phyloP scores from a whole-genome alignment of 1,284 basidiomycete genomes.

The Cystobasidiaceae sp. region DNA sequence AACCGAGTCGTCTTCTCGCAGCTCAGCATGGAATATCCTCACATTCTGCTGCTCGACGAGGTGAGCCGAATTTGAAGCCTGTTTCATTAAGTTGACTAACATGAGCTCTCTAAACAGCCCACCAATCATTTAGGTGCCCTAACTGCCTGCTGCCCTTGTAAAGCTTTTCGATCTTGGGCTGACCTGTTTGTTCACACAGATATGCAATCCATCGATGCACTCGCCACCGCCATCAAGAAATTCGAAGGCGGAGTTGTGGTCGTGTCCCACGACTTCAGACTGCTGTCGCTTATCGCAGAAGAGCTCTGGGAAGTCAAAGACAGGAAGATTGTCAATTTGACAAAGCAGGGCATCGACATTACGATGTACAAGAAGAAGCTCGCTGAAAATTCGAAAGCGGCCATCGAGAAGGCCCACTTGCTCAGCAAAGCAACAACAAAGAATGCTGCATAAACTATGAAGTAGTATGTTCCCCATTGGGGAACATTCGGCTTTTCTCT shows the following conservation, averaged over 20 bases:
- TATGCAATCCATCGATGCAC: conserved; percentile 91
- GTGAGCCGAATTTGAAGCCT: no score
- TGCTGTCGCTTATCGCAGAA: conserved; percentile 85
- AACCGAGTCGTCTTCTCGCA: conserved; percentile 87
- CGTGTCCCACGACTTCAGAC: conserved; percentile 85
- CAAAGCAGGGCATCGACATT: conserved; percentile 55
- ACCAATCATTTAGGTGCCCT: conserved; percentile 82
- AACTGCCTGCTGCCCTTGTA: background rate
- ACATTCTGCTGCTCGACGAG: conserved; percentile 50
- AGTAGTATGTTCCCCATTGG: no score
- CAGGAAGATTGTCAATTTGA: conserved; percentile 87
- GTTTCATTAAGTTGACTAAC: no score
- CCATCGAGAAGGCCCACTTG: conserved; percentile 30
- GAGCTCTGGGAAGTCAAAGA: conserved; percentile 98
- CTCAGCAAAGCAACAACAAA: conserved; percentile 9
- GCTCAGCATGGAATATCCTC: conserved; percentile 54
- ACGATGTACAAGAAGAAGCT: conserved; percentile 31
- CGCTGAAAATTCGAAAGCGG: background rate
- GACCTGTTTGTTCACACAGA: conserved; percentile 55
- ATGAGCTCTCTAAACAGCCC: conserved; percentile 61
- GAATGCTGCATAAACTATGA: conserved; percentile 4
- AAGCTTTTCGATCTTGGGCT: background rate
- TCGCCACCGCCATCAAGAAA: conserved; percentile 90
- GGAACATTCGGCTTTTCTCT: no score
- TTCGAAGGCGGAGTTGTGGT: conserved; percentile 97